Base-by-base conservation (phyloP, 2,329 filamentous ascomycete genomes). In the Daldinia sp. region DNA sequence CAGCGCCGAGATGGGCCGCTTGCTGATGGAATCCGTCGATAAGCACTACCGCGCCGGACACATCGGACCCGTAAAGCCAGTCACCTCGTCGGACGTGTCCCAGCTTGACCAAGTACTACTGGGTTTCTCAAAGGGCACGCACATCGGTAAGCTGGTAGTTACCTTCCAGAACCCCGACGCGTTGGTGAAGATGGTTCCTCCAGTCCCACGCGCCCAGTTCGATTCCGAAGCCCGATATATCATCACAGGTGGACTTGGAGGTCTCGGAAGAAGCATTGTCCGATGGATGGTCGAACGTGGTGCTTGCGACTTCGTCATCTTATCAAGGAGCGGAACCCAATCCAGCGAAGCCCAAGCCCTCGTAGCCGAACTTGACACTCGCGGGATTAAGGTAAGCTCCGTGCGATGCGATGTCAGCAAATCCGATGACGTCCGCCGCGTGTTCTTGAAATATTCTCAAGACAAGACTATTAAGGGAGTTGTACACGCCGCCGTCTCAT, bases 141-240 rank as follows among this genome's bases (percentile, higher is more conserved):
- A 70, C 39, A 62, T 74, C n/a, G 75, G 75, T 18, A 79, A 79
- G 62, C 41, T 74, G 1, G 72, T 75, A 4, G 64, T 72, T 15
- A 44, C 63, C 20, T 66, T 54, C 53, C 46, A 46, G 15, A 33
- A 62, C 26, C 58, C 63, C 2, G 46, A 58, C 30, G 33, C 48
- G 15, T n/a, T 55, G 1, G 56, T 68, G 28, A 62, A 51, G 30
- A 57, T 63, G 54, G 10, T 54, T 4, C 55, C 58, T 0, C 15
- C 50, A 6, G 35, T 28, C 1, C 51, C 64, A 2, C 33, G 59
- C 3, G 53, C 44, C 18, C 23, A 30, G 5, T 70, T 70, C 57
- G 57, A 70, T 28, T 6, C 54, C 12, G 46, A 70, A 3, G 67
- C 56, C 2, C 15, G 39, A 50, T 70, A 67, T 23, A 28, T 70